These are phyloP conservation scores for Mycena haematopus DNA, from an alignment of 768 basidiomycete genomes.

Conservation along the genomic window DNA sequence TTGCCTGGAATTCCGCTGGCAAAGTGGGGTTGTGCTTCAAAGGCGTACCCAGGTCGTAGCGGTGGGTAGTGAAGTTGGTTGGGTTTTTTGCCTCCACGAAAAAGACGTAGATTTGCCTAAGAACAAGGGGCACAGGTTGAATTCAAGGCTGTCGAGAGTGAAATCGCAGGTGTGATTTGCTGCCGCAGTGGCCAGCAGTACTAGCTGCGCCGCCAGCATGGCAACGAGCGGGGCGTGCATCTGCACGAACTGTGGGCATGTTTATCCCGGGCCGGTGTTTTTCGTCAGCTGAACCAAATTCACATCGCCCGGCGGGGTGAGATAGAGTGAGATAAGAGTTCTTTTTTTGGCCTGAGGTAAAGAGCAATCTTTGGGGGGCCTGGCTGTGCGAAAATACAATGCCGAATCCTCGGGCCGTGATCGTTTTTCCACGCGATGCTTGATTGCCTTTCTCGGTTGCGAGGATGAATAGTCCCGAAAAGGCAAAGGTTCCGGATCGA, in stretches of 20 bases:
- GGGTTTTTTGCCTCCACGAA: conserved; percentile 35
- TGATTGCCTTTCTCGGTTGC: too few species aligned
- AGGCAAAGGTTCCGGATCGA: too few species aligned
- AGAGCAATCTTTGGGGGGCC: too few species aligned
- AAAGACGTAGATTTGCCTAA: conserved; percentile 24
- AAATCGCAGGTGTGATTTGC: conserved; percentile 28
- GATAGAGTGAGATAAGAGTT: too few species aligned
- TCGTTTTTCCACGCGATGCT: too few species aligned
- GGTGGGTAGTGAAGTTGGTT: conserved; percentile 39
- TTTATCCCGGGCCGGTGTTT: neutral
- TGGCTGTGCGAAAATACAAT: too few species aligned
- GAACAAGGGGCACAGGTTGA: conserved; percentile 39
- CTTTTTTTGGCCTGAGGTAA: too few species aligned
- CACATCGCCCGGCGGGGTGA: too few species aligned
- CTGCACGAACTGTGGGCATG: neutral
- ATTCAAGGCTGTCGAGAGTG: conserved; percentile 29
- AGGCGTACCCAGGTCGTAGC: conserved; percentile 35
- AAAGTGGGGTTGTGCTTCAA: conserved; percentile 37
- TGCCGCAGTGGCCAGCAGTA: neutral
- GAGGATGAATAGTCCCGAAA: too few species aligned
- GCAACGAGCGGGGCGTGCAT: neutral
- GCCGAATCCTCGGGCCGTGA: too few species aligned
- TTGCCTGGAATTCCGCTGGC: conserved; percentile 39
- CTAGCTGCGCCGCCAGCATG: neutral
- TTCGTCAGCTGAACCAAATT: conserved; percentile 11